A percentile compares a stretch with the other conserved stretches of the same genome.
Evolutionary conservation across 257 asterid species (phyloP).

Genomic region (Petunia secreta): DNA sequence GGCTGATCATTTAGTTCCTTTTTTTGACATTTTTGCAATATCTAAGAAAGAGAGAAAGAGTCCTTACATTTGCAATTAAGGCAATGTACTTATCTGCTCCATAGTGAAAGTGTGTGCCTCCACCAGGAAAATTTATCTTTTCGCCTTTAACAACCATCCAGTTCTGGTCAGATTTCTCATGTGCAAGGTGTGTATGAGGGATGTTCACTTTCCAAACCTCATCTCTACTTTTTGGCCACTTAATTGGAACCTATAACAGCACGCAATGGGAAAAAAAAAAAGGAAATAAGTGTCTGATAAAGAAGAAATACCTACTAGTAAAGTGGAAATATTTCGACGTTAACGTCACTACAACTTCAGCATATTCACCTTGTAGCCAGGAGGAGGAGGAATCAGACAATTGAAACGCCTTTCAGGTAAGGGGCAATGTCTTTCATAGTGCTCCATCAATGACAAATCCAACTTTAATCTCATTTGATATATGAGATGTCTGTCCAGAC

Average conservation of each 20-base stretch:
- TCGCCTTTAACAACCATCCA: constrained; percentile 98
- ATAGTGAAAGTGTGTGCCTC: constrained; percentile 94
- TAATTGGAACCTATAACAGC: constrained; percentile 66
- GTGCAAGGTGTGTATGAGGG: constrained; percentile 95
- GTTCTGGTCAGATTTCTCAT: constrained; percentile 94
- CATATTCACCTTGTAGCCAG: constrained; percentile 80
- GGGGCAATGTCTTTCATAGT: constrained; percentile 97
- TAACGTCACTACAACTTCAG: constrained; percentile 12
- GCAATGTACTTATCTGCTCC: constrained; percentile 95
- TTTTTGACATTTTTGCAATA: not conserved
- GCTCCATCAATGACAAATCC: constrained; percentile 98
- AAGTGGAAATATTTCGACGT: not conserved
- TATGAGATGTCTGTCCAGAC: constrained; percentile 92
- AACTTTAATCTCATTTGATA: constrained; percentile 87
- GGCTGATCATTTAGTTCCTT: not conserved
- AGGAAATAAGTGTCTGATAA: constrained; percentile 18
- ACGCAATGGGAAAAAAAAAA: constrained; percentile 11
- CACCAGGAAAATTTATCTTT: constrained; percentile 82
- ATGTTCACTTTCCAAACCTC: constrained; percentile 93
- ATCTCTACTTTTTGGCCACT: constrained; percentile 97
- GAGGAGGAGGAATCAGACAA: constrained; percentile 95
- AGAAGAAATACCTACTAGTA: not conserved
- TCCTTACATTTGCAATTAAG: constrained; percentile 78
- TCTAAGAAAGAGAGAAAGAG: constrained; percentile 31
- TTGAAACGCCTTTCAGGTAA: constrained; percentile 84